Percentiles rank a stretch among this genome's conserved stretches.
These are phyloP conservation scores for Populus ilicifolia DNA, from an alignment of 345 rosid genomes.

Conservation along the genomic window DNA sequence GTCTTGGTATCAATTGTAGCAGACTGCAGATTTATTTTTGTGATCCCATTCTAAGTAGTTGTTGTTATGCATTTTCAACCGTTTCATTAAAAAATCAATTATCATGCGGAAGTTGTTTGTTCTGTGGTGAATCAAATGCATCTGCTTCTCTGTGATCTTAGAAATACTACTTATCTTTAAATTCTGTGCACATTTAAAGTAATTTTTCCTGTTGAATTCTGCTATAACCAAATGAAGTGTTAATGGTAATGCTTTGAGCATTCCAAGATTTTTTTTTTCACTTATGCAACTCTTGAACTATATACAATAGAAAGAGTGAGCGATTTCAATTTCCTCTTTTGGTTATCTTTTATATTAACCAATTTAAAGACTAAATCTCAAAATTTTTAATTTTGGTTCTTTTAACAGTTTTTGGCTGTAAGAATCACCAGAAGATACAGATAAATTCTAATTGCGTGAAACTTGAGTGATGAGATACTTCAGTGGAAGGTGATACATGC, in stretches of 20 bases:
- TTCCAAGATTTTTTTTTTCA: not conserved
- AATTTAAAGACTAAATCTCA: not conserved
- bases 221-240: not conserved
- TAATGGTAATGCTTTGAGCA: not conserved
- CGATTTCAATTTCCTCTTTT: not conserved
- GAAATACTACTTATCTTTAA: not conserved
- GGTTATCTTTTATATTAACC: not conserved
- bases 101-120: not conserved
- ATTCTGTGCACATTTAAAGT: not conserved
- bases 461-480: not conserved
- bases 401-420: not conserved
- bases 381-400: not conserved
- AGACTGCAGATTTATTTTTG: not conserved
- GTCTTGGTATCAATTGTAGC: not conserved
- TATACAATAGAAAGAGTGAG: not conserved
- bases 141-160: not conserved
- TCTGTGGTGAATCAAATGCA: not conserved
- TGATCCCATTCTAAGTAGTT: not conserved
- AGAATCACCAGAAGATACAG: not conserved
- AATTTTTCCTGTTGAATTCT: not conserved
- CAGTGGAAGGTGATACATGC: not conserved
- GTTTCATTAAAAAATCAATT: not conserved
- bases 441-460: not conserved
- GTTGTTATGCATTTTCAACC: not conserved
- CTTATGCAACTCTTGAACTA: not conserved